Evolutionary conservation across 768 basidiomycete species (phyloP).

Genomic region (Termitomyces sp.): DNA sequence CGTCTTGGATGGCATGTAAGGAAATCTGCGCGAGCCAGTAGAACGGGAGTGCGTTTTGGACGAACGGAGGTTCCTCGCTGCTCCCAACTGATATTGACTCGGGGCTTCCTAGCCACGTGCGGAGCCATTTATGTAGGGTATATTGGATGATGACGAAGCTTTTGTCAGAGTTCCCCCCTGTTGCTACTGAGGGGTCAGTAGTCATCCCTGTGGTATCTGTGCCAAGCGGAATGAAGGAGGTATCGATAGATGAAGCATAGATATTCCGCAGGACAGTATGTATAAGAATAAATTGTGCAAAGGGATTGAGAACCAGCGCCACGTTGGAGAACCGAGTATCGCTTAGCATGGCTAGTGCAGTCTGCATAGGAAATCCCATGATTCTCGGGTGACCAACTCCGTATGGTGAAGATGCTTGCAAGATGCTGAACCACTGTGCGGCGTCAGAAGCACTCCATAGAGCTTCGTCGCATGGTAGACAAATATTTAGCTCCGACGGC

Average conservation of each 20-base stretch:
- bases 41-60: constrained; percentile 45
- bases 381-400: constrained; percentile 29
- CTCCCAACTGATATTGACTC: constrained; percentile 23
- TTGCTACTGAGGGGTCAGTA: not conserved
- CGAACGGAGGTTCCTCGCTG: constrained; percentile 29
- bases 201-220: not conserved
- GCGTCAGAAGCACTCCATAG: constrained; percentile 46
- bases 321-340: constrained; percentile 23
- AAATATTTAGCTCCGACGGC: constrained; percentile 40
- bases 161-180: not conserved
- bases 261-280: constrained; percentile 40
- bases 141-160: constrained; percentile 32
- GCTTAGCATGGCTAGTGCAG: constrained; percentile 27
- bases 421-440: constrained; percentile 41
- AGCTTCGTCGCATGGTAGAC: constrained; percentile 50
- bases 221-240: not conserved
- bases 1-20: constrained; percentile 46
- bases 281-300: constrained; percentile 39
- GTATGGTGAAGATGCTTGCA: constrained; percentile 25
- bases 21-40: constrained; percentile 60
- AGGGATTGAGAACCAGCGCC: constrained; percentile 30
- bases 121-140: constrained; percentile 55
- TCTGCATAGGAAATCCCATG: constrained; percentile 31
- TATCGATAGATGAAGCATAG: constrained; percentile 18
- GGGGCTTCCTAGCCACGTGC: constrained; percentile 42